These are phyloP conservation scores for Cardamine chenopodiifolia DNA, from an alignment of 345 rosid genomes.

Conservation along the genomic window DNA sequence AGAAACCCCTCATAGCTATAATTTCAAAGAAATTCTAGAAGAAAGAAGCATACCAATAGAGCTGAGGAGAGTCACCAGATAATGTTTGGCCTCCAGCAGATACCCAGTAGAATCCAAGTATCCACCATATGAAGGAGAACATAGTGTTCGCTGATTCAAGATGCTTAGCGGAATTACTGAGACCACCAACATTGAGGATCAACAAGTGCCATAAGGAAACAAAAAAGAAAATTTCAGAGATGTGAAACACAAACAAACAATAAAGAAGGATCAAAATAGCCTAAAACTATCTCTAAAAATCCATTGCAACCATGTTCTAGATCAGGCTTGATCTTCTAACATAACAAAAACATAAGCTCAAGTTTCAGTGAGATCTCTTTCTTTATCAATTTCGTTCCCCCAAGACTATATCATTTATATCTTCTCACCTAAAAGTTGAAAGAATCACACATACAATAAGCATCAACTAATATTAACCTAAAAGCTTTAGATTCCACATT, in stretches of 20 bases:
- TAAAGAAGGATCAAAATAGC: slow-evolving; percentile 6
- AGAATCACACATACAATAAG: slow-evolving; percentile 29
- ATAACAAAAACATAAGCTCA: slow-evolving; percentile 8
- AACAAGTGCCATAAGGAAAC: neutral
- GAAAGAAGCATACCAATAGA: slow-evolving; percentile 71
- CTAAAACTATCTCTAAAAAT: slow-evolving; percentile 23
- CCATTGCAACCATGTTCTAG: neutral
- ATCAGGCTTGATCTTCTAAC: neutral
- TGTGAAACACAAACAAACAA: neutral
- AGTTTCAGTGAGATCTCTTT: neutral
- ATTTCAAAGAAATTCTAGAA: neutral
- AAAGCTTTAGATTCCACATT: slow-evolving; percentile 5
- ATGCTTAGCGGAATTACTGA: slow-evolving; percentile 71
- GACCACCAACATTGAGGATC: slow-evolving; percentile 20
- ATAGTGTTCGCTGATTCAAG: slow-evolving; percentile 88
- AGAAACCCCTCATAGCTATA: neutral
- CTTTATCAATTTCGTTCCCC: neutral
- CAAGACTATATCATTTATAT: slow-evolving; percentile 2
- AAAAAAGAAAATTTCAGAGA: neutral
- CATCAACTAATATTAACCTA: slow-evolving; percentile 33
- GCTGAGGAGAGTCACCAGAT: slow-evolving; percentile 67
- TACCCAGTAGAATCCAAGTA: slow-evolving; percentile 93
- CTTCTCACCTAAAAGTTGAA: neutral
- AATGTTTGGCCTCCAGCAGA: slow-evolving; percentile 82
- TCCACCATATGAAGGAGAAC: slow-evolving; percentile 96